Base-by-base conservation (phyloP, 2,329 filamentous ascomycete genomes). In the Pseudogymnoascus sp. region DNA sequence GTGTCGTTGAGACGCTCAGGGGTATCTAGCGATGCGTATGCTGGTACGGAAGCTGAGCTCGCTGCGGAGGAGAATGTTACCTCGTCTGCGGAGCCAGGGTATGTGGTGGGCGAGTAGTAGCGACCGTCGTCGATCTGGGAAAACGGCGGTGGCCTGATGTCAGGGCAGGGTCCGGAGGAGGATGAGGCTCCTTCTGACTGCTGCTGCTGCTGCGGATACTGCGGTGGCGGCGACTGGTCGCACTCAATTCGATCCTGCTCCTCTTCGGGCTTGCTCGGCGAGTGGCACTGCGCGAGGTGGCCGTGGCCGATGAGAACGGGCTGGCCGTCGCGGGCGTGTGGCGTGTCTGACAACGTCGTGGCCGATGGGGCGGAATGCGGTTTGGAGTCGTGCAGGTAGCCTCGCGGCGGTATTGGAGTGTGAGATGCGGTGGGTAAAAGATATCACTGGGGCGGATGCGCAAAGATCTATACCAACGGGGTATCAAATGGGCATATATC, bases 31-130 rank as follows among this genome's bases (percentile, higher is more conserved):
- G 78, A 75, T 65, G 80, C 79, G 76, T 86, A 86, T 24, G 83
- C 82, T 66, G 84, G 83, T 44, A 83, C 82, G 63, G 72, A 72
- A 38, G 72, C 63, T 62, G 69, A 71, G 65, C 73, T 69, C 56
- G 71, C 70, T 61, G 68, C 71, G 74, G 77, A 75, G 65, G 73
- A 74, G 63, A 74, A 72, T 40, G 70, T 74, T 72, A 77, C 74
- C 14, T 73, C 71, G 64, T 75, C 72, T 62, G 74, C 69, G 59
- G 71, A 70, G 65, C 72, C 72, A 56, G 70, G 71, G 64, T 74
- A 74, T 37, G 74, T 76, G 74, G 82, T 86, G 74, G 86, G 80
- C 65, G 83, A 85, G 64, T 5, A 82, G 86, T 71, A 86, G 86
- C 33, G 84, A 80, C 29, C 2, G 21, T 50, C 24, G 47, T 56